A percentile compares a stretch with the other conserved stretches of the same genome.
Evolutionary conservation across 805 yeast genomes (phyloP).

Genomic region (Starmerella apis): DNA sequence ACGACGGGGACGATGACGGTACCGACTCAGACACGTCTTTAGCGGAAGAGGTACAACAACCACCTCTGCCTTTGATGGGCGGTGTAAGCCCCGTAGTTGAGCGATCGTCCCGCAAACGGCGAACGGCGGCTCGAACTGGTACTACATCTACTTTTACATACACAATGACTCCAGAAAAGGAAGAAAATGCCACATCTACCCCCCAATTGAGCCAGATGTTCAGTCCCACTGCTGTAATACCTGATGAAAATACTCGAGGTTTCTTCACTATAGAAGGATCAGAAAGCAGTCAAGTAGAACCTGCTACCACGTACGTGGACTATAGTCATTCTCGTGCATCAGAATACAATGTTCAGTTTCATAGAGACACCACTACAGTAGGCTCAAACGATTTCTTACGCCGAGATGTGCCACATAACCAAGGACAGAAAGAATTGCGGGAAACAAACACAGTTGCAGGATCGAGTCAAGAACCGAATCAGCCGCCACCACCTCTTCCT

Average conservation of each 20-base stretch:
- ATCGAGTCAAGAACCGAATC: neutral
- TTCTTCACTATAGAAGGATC: neutral
- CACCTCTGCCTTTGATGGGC: neutral
- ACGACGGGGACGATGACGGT: neutral
- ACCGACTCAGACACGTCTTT: neutral
- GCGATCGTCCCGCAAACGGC: neutral
- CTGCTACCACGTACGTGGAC: no score
- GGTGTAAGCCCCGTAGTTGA: conserved; percentile 1
- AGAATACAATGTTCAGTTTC: no score
- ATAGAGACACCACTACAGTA: no score
- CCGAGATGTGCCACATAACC: neutral
- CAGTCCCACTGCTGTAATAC: no score
- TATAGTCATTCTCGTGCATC: no score
- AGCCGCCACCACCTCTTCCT: no score
- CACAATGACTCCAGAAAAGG: neutral
- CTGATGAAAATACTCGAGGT: no score
- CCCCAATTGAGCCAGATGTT: no score
- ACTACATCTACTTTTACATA: neutral
- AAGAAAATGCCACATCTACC: no score
- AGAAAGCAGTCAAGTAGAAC: neutral
- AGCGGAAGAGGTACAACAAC: neutral
- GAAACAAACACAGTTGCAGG: neutral
- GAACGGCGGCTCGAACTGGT: neutral
- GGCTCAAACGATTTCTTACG: neutral
- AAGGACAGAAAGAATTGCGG: neutral